phyloP scores from a whole-genome alignment of 108 stramenopile species.

The Nannochloropsis salina region DNA sequence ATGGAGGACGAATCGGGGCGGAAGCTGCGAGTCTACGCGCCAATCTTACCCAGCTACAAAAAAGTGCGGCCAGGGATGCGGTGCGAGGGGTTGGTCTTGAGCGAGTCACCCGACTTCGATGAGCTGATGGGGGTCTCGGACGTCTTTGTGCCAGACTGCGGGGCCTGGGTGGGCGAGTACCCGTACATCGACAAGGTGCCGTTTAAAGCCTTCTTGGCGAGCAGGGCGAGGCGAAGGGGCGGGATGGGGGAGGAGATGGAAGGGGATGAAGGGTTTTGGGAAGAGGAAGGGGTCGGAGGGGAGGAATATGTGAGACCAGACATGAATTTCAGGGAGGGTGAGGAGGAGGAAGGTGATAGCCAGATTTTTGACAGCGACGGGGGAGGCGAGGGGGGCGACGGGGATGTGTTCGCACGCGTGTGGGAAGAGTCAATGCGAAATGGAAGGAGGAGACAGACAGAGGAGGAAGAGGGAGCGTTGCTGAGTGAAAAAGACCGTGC shows the following conservation, averaged over 20 bases:
- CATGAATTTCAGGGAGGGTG: neutral
- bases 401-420: neutral
- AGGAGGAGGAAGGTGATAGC: neutral
- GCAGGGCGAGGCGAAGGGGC: neutral
- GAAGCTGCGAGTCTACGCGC: neutral
- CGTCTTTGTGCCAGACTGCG: conserved; percentile 37
- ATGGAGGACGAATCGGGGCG: neutral
- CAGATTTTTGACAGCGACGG: neutral
- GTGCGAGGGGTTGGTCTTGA: conserved; percentile 26
- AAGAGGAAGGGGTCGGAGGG: neutral
- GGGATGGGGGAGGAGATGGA: neutral
- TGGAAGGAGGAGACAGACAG: neutral
- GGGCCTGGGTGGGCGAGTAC: conserved; percentile 45
- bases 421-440: neutral
- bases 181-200: conserved; percentile 41
- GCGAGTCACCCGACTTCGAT: conserved; percentile 27
- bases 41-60: conserved; percentile 11
- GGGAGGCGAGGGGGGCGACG: neutral
- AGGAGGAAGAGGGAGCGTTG: neutral
- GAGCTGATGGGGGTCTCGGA: conserved; percentile 39
- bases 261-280: neutral
- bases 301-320: neutral
- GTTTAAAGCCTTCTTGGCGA: neutral
- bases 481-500: neutral
- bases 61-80: conserved; percentile 7